Base-by-base conservation (phyloP, 768 basidiomycete species). In the Rhodocollybia butyracea region DNA sequence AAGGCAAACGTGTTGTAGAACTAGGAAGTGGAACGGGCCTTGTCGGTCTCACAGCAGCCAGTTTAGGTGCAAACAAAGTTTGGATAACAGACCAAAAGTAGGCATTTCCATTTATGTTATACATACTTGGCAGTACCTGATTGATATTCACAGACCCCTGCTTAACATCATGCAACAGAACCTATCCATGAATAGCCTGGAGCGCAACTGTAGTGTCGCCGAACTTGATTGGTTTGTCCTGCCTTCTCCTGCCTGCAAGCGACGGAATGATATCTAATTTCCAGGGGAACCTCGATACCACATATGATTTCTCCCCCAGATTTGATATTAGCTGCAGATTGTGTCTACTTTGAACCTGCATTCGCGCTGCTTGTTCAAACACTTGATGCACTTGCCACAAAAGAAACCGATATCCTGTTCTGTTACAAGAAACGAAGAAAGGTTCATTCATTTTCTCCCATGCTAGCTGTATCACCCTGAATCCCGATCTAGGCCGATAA, bases 381-480 rank as follows among this genome's bases (percentile, higher is more conserved):
- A 0, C 75, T 98, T 30, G 77, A 73, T 31, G 81, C 86, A 41
- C 80, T 96, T 34, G 74, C 80, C 1, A 58, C 64, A 26, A 73
- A 77, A 21, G 66, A 68, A 34, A 68, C 70, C 19, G 87, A 92
- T 55, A 80, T 95, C 38, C 68, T 96, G 32, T 94, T 98, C 70
- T 94, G 92, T 66, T 96, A 94, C 74, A 94, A 94, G 73, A 96
- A 95, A 65, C 79, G 94, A 51, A 79, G 94, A 71, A 95, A 93
- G 82, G 92, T 88, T n/a, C 50, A 39, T 65, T 40, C 19, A n/a
- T 30, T 39, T 42, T 31, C 30, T 34, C 29, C n/a, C n/a, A n/a
- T n/a, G n/a, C n/a, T n/a, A n/a, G n/a, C n/a, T n/a, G n/a, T n/a
- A n/a, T n/a, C n/a, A n/a, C n/a, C n/a, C n/a, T n/a, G n/a, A n/a